These are phyloP conservation scores for Paracamarosporium sp. DNA, from an alignment of 2,329 filamentous ascomycete species.

Conservation along the genomic window DNA sequence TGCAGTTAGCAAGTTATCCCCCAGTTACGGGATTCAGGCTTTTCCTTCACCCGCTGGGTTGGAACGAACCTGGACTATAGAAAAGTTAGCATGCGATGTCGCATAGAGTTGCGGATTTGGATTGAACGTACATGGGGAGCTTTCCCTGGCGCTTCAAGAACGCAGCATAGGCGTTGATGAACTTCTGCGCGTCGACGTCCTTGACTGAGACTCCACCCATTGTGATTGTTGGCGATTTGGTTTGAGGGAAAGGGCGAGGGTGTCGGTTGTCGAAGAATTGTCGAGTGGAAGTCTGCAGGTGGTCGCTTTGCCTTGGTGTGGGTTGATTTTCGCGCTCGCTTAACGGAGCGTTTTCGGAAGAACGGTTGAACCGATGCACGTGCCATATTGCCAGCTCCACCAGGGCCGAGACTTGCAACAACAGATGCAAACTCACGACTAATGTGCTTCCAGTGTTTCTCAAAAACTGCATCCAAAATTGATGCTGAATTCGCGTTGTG, in stretches of 20 bases:
- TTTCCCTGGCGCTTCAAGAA: slow-evolving; percentile 96
- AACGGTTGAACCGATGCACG: neutral
- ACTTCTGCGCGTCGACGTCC: slow-evolving; percentile 90
- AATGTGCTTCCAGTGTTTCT: too few species aligned
- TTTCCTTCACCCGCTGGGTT: slow-evolving; percentile 47
- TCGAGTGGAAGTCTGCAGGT: slow-evolving; percentile 11
- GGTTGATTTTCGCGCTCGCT: slow-evolving; percentile 3
- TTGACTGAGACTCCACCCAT: slow-evolving; percentile 85
- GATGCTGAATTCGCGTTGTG: too few species aligned
- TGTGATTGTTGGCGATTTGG: slow-evolving; percentile 59
- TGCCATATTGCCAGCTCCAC: neutral
- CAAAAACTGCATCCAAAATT: too few species aligned
- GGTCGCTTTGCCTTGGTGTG: neutral
- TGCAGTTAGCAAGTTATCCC: slow-evolving; percentile 56
- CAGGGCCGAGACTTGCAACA: too few species aligned
- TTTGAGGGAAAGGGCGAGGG: slow-evolving; percentile 8
- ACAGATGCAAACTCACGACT: too few species aligned
- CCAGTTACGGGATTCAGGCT: slow-evolving; percentile 63
- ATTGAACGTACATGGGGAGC: slow-evolving; percentile 68
- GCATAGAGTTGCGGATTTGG: neutral
- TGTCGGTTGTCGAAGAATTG: slow-evolving; percentile 18
- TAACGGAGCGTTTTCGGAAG: neutral
- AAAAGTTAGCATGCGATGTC: slow-evolving; percentile 25
- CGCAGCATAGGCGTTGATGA: slow-evolving; percentile 83
- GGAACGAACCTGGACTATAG: slow-evolving; percentile 70